Evolutionary conservation across 495 filamentous ascomycete species (phyloP).

Genomic region (Lichina pygmaea): DNA sequence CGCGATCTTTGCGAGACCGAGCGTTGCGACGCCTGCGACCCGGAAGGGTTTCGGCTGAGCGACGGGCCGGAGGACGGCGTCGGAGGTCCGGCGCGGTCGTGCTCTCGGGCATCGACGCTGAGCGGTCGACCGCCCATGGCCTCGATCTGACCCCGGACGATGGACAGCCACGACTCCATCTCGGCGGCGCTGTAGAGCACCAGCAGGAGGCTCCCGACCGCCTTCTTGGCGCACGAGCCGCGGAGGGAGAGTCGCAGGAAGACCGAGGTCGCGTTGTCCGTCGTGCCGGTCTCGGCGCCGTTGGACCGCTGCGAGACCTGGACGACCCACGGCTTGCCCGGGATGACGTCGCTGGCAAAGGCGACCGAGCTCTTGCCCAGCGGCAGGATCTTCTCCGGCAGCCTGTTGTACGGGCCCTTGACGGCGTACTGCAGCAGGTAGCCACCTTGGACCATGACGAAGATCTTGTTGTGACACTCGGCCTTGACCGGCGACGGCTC

Average conservation of each 20-base stretch:
- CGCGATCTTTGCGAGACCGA: neutral
- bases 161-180: conserved; percentile 59
- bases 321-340: conserved; percentile 75
- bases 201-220: conserved; percentile 42
- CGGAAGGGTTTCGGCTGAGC: conserved; percentile 20
- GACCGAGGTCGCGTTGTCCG: conserved; percentile 21
- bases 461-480: conserved; percentile 66
- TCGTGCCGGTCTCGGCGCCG: conserved; percentile 18
- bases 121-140: conserved; percentile 11
- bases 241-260: conserved; percentile 46
- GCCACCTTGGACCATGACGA: conserved; percentile 54
- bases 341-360: conserved; percentile 80
- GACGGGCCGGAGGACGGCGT: conserved; percentile 8
- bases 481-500: conserved; percentile 32
- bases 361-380: conserved; percentile 69
- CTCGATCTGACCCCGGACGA: conserved; percentile 18
- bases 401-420: conserved; percentile 48
- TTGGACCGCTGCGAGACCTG: conserved; percentile 50
- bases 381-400: conserved; percentile 69
- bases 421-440: conserved; percentile 72
- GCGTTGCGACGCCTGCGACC: conserved; percentile 14
- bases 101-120: conserved; percentile 9
- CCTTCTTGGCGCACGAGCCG: conserved; percentile 24
- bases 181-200: conserved; percentile 58
- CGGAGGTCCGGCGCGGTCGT: conserved; percentile 16